These are phyloP conservation scores for Picochlorum costavermella DNA, from an alignment of 139 green algal genomes.

Conservation along the genomic window DNA sequence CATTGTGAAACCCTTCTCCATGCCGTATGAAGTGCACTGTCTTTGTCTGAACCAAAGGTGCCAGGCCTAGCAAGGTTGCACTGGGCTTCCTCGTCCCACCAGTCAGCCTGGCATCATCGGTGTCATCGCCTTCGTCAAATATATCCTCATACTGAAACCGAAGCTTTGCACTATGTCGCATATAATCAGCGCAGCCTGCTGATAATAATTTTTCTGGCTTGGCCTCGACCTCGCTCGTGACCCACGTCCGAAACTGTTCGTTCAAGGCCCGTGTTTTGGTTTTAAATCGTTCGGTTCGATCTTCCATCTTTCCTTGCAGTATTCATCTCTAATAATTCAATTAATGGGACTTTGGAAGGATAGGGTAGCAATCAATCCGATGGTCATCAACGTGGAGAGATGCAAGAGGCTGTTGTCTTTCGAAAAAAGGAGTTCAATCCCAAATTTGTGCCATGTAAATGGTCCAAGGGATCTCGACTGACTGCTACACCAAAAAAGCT, in stretches of 20 bases:
- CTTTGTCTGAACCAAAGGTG: conserved; percentile 34
- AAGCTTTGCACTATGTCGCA: conserved; percentile 29
- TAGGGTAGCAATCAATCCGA: no score
- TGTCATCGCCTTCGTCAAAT: background rate
- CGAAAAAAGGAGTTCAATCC: no score
- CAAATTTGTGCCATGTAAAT: no score
- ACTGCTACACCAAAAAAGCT: no score
- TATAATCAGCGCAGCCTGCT: conserved; percentile 27
- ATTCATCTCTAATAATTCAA: no score
- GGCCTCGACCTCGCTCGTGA: conserved; percentile 14
- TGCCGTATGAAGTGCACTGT: conserved; percentile 47
- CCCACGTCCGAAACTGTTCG: conserved; percentile 32
- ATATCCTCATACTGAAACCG: conserved; percentile 30
- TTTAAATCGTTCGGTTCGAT: conserved; percentile 23
- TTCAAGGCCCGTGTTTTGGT: conserved; percentile 25
- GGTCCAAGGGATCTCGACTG: no score
- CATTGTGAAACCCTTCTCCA: conserved; percentile 50
- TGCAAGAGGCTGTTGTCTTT: no score
- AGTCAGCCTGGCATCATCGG: background rate
- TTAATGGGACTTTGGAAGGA: no score
- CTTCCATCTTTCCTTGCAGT: background rate
- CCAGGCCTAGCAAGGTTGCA: conserved; percentile 19
- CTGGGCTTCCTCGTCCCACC: background rate
- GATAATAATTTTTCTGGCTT: conserved; percentile 23
- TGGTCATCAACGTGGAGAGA: no score